Conservation (phyloP, 768 basidiomycete species). For the Leucocoprinus birnbaumii region DNA sequence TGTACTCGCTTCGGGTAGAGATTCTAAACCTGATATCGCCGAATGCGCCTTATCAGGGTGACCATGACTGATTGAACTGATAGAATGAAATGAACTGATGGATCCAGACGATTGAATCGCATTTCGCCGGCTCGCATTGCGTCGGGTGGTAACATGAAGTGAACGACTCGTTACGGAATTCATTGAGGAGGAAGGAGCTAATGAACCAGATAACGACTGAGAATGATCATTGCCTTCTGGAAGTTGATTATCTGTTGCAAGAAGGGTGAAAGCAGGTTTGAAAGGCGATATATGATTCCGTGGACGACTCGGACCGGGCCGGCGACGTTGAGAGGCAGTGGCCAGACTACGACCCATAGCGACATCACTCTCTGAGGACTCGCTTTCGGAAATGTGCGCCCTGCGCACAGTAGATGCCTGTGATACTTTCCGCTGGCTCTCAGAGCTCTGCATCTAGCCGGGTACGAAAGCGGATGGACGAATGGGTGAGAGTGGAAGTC, state of each 20-base stretch:
- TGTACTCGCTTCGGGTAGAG: no score
- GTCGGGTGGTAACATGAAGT: background rate
- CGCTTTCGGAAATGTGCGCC: no score
- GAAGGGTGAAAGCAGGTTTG: background rate
- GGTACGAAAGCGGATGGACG: background rate
- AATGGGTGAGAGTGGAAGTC: background rate
- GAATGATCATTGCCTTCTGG: background rate
- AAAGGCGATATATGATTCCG: no score
- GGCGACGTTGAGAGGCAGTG: background rate
- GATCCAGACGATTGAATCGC: background rate
- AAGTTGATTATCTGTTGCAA: background rate
- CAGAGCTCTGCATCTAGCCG: background rate
- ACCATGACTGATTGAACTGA: background rate
- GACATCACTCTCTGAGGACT: background rate
- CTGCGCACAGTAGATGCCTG: background rate
- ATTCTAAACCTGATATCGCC: no score
- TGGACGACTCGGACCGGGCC: no score
- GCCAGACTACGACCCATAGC: background rate
- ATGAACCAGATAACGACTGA: background rate
- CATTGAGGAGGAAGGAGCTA: background rate
- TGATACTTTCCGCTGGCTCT: background rate
- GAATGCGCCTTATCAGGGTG: no score
- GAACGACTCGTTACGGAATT: no score
- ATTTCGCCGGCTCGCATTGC: background rate
- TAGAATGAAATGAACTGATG: background rate